Conservation (phyloP, 2,329 filamentous ascomycete species). For the Epichloe gansuensis region DNA sequence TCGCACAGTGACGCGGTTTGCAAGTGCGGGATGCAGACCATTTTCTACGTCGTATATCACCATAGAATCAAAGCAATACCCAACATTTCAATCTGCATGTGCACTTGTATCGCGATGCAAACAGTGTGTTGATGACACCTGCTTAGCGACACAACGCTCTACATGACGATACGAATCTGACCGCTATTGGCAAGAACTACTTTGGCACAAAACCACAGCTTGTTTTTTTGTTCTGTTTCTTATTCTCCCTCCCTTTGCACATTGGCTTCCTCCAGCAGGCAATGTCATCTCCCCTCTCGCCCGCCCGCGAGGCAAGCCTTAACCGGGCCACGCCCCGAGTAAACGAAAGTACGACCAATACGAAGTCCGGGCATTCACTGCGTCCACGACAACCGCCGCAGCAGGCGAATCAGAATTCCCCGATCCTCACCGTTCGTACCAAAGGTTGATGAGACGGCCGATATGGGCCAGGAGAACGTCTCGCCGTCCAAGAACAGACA, state of each 20-base stretch:
- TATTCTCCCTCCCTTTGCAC: neutral
- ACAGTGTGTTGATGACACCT: neutral
- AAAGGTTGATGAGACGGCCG: conserved; percentile 19
- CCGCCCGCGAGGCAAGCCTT: conserved; percentile 24
- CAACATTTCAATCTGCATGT: neutral
- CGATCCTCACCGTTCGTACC: conserved; percentile 17
- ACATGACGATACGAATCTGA: too few relatives aligned
- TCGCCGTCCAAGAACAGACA: conserved; percentile 36
- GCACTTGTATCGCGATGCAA: neutral
- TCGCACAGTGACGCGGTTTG: neutral
- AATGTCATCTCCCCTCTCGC: conserved; percentile 31
- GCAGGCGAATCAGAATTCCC: conserved; percentile 1
- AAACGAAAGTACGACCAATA: conserved; percentile 20
- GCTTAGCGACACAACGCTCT: too few relatives aligned
- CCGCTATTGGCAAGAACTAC: too few relatives aligned
- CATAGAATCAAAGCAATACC: neutral
- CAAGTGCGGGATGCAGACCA: neutral
- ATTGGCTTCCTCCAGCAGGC: neutral
- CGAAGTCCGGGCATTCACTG: conserved; percentile 21
- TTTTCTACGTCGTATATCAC: neutral
- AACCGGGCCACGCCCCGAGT: conserved; percentile 24
- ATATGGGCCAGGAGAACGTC: conserved; percentile 32
- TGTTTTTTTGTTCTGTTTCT: too few relatives aligned
- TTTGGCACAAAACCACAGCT: neutral
- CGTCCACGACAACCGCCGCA: neutral